These are phyloP conservation scores for Fusarium temperatum DNA, from an alignment of 2,329 filamentous ascomycete species.

Conservation along the genomic window DNA sequence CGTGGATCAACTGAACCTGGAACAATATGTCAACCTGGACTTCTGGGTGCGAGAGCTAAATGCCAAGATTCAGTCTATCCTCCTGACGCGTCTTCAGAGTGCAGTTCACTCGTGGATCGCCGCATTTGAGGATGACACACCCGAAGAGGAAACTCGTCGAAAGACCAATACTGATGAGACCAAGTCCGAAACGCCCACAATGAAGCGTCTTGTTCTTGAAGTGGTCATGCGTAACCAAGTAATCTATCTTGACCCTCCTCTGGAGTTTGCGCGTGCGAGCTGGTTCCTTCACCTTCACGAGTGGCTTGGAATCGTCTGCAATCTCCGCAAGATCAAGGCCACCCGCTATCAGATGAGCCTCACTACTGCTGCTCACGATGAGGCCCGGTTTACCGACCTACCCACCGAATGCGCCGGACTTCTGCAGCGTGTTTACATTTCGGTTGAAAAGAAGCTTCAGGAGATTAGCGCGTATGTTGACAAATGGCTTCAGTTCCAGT, in stretches of 20 bases:
- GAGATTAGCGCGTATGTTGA: conserved; percentile 89
- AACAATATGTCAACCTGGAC: conserved; percentile 92
- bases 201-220: conserved; percentile 84
- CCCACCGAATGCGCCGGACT: conserved; percentile 83
- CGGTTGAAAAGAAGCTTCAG: conserved; percentile 82
- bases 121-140: conserved; percentile 75
- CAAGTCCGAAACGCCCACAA: conserved; percentile 66
- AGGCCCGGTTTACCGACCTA: conserved; percentile 82
- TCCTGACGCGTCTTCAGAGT: conserved; percentile 83
- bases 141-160: conserved; percentile 63
- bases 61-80: conserved; percentile 79
- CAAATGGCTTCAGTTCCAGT: conserved; percentile 99
- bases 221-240: conserved; percentile 98
- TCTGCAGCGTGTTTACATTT: conserved; percentile 81
- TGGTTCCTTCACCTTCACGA: conserved; percentile 94
- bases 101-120: conserved; percentile 89
- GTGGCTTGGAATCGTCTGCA: conserved; percentile 93
- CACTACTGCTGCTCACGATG: conserved; percentile 70
- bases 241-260: conserved; percentile 92
- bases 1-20: conserved; percentile 95
- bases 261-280: conserved; percentile 89
- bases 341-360: conserved; percentile 92
- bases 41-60: conserved; percentile 93
- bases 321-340: conserved; percentile 92
- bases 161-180: conserved; percentile 55